Conservation (phyloP, 306 rosid genomes). For the Rosa chinensis region DNA sequence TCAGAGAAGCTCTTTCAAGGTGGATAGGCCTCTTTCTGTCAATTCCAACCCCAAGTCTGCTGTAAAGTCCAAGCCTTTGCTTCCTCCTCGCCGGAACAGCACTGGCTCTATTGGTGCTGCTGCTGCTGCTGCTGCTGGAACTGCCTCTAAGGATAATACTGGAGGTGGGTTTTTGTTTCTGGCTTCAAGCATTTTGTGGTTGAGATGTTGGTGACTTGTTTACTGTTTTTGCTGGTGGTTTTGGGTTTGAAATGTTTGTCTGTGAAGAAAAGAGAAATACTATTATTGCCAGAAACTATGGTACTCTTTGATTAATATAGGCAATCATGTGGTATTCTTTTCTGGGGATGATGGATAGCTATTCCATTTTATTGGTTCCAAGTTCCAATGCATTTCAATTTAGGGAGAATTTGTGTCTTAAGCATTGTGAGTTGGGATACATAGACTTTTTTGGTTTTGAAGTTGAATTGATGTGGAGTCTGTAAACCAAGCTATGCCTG, state of each 20-base stretch:
- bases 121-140: conserved; percentile 30
- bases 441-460: neutral
- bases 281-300: too few relatives aligned
- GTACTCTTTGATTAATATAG: neutral
- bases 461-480: neutral
- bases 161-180: conserved; percentile 51
- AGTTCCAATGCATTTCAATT: neutral
- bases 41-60: conserved; percentile 52
- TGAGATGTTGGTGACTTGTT: conserved; percentile 8
- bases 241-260: neutral
- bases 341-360: conserved; percentile 4
- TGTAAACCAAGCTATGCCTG: neutral
- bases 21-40: conserved; percentile 49
- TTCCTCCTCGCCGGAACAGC: conserved; percentile 75
- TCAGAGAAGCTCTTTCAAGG: conserved; percentile 59
- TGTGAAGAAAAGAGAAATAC: neutral
- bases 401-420: neutral
- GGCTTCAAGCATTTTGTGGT: conserved; percentile 1
- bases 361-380: neutral
- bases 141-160: conserved; percentile 54
- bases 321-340: neutral
- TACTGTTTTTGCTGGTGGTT: too few relatives aligned
- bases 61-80: conserved; percentile 61
- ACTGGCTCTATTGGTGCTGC: conserved; percentile 42
- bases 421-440: neutral